Base-by-base conservation (phyloP, 345 rosid species). In the Barbarea vulgaris region DNA sequence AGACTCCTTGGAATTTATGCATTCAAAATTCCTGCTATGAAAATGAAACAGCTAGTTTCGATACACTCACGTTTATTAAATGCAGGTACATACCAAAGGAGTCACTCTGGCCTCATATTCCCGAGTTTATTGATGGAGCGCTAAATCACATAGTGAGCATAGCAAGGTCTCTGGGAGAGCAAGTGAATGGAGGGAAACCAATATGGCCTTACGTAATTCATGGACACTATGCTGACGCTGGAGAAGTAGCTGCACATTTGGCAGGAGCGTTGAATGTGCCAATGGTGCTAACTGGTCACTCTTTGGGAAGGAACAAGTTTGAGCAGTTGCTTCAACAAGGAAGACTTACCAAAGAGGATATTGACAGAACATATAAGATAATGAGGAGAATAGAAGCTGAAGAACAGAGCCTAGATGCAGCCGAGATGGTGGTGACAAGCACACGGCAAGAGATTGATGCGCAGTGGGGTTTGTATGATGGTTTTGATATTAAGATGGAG, bases 381-480 rank as follows among this genome's bases (percentile, higher is more conserved):
- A 87, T 86, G 93, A 85, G 97, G 84, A 91, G 97, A 76, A 91
- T 94, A 51, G 98, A 94, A 81, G 97, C 79, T 24, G 98, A 94
- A 80, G 98, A 94, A 82, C 89, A 91, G 78, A 84, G 96, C 18
- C 83, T 94, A 73, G 98, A 91, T 81, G 91, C 96, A 47, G 98
- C 98, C 2, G 98, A 94, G 84, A 90, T 94, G 72, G 96, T 91
- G 37, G 89, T 94, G 74, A 94, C 98, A 12, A 94, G 98, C 77
- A 94, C 98, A 24, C 85, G 84, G 44, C 97, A 94, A 79, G 98
- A 94, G 85, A 91, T 91, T 64, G 97, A 94, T 37, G 97, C 93
- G 55, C 98, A 94, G 75, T 94, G 99, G 98, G 99, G 99, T 51
- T 87, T 94, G 64, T 94, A 94, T 75, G 96, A 91, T 75, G 98